Percentiles rank a stretch among this genome's conserved stretches.
Conservation (phyloP, 108 stramenopile species). For the Skeletonema potamos region DNA sequence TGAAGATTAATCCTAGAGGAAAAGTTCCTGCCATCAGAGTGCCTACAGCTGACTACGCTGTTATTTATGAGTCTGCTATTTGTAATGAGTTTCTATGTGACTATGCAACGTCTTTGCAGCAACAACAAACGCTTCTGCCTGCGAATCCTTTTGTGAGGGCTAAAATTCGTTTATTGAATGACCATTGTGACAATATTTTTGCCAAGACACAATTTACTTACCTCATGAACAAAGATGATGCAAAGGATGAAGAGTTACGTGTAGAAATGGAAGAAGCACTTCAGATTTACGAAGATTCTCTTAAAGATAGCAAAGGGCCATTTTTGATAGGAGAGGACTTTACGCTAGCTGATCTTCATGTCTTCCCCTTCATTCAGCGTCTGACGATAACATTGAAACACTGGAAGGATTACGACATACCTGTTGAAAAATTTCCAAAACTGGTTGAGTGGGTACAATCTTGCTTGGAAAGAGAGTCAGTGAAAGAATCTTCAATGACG, state of each 20-base stretch:
- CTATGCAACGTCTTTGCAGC: slow-evolving; percentile 25
- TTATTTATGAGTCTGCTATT: slow-evolving; percentile 51
- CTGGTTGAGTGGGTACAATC: slow-evolving; percentile 34
- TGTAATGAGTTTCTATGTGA: slow-evolving; percentile 57
- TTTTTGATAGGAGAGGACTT: slow-evolving; percentile 46
- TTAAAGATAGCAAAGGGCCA: slow-evolving; percentile 27
- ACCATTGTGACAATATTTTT: slow-evolving; percentile 47
- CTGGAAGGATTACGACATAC: slow-evolving; percentile 49
- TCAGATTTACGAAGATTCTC: slow-evolving; percentile 16
- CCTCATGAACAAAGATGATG: slow-evolving; percentile 49
- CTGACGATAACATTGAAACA: slow-evolving; percentile 34
- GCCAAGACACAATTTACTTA: slow-evolving; percentile 42
- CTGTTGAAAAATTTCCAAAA: slow-evolving; percentile 36
- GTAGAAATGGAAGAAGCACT: slow-evolving; percentile 42
- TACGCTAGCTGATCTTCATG: slow-evolving; percentile 46
- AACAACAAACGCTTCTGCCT: slow-evolving; percentile 28
- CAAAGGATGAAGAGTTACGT: slow-evolving; percentile 15
- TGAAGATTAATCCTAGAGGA: slow-evolving; percentile 52
- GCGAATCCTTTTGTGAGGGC: slow-evolving; percentile 31
- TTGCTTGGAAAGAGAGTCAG: slow-evolving; percentile 45
- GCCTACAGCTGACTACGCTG: slow-evolving; percentile 25
- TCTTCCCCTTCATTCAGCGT: slow-evolving; percentile 50
- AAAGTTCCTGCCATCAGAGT: slow-evolving; percentile 51
- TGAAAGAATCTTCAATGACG: slow-evolving; percentile 36
- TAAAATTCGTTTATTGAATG: slow-evolving; percentile 45